These are phyloP conservation scores for Colletotrichum filicis DNA, from an alignment of 2,329 filamentous ascomycete genomes.

Conservation along the genomic window DNA sequence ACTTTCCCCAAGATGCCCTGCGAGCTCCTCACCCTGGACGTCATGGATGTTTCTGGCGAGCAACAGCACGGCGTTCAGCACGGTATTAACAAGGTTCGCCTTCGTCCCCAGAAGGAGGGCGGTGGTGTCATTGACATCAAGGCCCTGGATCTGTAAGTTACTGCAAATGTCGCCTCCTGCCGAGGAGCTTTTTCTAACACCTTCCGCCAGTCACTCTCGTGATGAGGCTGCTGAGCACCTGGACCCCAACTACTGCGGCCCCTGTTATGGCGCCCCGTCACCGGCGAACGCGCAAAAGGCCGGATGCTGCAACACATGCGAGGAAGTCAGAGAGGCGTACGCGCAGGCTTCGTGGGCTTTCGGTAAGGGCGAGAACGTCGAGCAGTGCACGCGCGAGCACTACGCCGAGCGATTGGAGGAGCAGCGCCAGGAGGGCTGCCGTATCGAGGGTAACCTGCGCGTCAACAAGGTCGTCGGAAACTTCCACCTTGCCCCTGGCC, in stretches of 20 bases:
- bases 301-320: slow-evolving; percentile 97
- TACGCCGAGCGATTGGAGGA: slow-evolving; percentile 89
- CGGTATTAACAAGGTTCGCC: slow-evolving; percentile 89
- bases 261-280: slow-evolving; percentile 86
- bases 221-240: slow-evolving; percentile 81
- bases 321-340: slow-evolving; percentile 96
- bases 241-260: slow-evolving; percentile 91
- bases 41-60: slow-evolving; percentile 99
- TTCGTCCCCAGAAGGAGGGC: slow-evolving; percentile 78
- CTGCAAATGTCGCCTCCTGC: slow-evolving; percentile 30
- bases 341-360: slow-evolving; percentile 92
- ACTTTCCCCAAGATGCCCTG: slow-evolving; percentile 95
- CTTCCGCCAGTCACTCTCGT: slow-evolving; percentile 66
- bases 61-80: slow-evolving; percentile 95
- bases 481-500: slow-evolving; percentile 97
- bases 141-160: slow-evolving; percentile 72
- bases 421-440: slow-evolving; percentile 92
- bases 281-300: slow-evolving; percentile 78
- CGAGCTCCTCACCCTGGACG: slow-evolving; percentile 94
- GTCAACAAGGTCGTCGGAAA: slow-evolving; percentile 99
- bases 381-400: slow-evolving; percentile 95
- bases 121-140: slow-evolving; percentile 79
- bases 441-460: slow-evolving; percentile 88
- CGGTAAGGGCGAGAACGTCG: slow-evolving; percentile 88
- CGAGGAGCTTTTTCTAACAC: slow-evolving; percentile 12